Evolutionary conservation across 176 grass and related monocot species (phyloP).

Genomic region (Raddia distichophylla): DNA sequence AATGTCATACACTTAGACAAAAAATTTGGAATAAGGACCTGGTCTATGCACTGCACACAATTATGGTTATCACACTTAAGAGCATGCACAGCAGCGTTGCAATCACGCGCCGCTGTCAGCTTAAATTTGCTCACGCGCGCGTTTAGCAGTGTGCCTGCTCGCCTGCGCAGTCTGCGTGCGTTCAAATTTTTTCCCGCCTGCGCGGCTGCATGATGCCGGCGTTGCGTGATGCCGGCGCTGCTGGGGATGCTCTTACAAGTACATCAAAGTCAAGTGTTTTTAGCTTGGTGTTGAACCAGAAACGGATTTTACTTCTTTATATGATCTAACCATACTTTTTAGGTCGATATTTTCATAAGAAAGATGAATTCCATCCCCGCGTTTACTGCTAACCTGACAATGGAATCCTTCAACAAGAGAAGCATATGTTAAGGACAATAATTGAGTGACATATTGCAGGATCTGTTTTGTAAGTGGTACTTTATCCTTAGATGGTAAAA

Average conservation of each 20-base stretch:
- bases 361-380: slow-evolving; percentile 94
- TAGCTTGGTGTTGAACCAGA: not conserved
- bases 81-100: too few species aligned
- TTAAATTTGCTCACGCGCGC: too few species aligned
- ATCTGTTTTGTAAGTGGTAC: slow-evolving; percentile 10
- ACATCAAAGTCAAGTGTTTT: not conserved
- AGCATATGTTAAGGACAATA: slow-evolving; percentile 59
- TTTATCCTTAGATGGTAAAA: slow-evolving; percentile 1
- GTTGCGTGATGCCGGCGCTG: too few species aligned
- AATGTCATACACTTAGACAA: not conserved
- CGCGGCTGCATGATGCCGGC: too few species aligned
- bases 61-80: slow-evolving; percentile 7
- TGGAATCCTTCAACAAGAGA: slow-evolving; percentile 94
- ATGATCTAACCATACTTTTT: slow-evolving; percentile 39
- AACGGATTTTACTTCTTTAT: slow-evolving; percentile 4
- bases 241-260: too few species aligned
- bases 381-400: slow-evolving; percentile 92
- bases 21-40: not conserved
- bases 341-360: slow-evolving; percentile 90
- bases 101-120: too few species aligned
- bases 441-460: slow-evolving; percentile 3
- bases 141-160: too few species aligned
- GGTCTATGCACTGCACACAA: not conserved
- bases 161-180: too few species aligned
- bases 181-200: too few species aligned